Evolutionary conservation across 106 monocot genomes (phyloP), one percentile per base, ranked within the genome.

Genomic region (Platanthera guangdongensis): DNA sequence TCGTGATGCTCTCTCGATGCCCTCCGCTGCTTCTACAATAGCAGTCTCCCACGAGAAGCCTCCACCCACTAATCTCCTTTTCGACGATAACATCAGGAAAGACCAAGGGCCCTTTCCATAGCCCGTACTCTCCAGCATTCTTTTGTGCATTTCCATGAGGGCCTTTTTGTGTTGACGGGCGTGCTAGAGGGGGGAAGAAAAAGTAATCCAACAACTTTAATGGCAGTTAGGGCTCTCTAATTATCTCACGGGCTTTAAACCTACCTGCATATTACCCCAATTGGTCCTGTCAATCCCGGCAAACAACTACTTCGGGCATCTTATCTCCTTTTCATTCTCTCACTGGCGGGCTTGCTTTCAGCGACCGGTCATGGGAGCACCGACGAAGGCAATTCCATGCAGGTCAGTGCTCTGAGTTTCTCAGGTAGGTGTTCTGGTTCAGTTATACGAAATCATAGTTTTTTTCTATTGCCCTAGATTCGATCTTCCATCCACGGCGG

Each of bases 381-480:
- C 76, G 57, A 70, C 57, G 67, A 81, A 81, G 76, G 12, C 47
- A 22, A 76, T 70, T 71, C 76, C 16, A 45, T 81, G 71, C 79
- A 79, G 81, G 81, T 81, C 8, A 19, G 81, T 81, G 67, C 9
- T 25, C 51, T 8, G 68, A 39, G 47, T 75, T 75, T 10, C 39
- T 39, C 52, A 6, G 2, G 39, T 39, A 39, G 39, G 39, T 52
- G 50, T 5, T 50, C 12, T 6, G 7, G 12, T 39, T 21, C 46
- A 13, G 13, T 68, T 9, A 15, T 18, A 16, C 14, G 6, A 22
- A 68, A 16, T 79, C 49, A 65, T 52, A 21, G 16, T 9, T 80
- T 9, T 68, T 54, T 54, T 69, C 9, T 70, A 75, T 8, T 80
- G 80, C 80, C 80, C 75, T 80, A 80, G 75, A 47, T 69, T 75